These are phyloP conservation scores for Penicillium silybi DNA, from an alignment of 495 filamentous ascomycete species.

Conservation along the genomic window DNA sequence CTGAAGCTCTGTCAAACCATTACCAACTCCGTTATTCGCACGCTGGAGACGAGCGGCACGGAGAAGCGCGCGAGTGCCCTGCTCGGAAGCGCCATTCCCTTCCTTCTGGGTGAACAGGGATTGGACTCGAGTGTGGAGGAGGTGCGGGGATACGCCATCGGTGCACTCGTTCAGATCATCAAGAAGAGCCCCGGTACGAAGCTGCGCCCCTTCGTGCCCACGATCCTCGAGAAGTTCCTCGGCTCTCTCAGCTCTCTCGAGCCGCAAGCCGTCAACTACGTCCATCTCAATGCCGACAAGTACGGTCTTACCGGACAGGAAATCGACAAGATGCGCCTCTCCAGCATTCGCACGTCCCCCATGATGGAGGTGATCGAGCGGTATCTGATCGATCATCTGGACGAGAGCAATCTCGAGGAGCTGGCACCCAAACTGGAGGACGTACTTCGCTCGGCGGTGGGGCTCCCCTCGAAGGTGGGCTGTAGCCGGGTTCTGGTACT, in stretches of 20 bases:
- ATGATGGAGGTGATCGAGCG: constrained; percentile 92
- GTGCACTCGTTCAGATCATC: constrained; percentile 79
- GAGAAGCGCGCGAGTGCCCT: constrained; percentile 68
- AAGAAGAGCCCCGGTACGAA: constrained; percentile 71
- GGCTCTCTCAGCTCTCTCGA: constrained; percentile 81
- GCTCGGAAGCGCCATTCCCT: constrained; percentile 80
- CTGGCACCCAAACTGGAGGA: constrained; percentile 68
- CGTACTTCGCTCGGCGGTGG: constrained; percentile 79
- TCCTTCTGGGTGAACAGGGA: constrained; percentile 82
- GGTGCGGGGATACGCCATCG: constrained; percentile 67
- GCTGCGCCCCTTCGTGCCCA: constrained; percentile 74
- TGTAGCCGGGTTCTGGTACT: constrained; percentile 81
- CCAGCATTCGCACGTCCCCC: constrained; percentile 77
- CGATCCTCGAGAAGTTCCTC: constrained; percentile 75
- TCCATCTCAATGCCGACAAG: constrained; percentile 83
- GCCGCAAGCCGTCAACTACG: constrained; percentile 80
- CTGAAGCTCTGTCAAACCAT: constrained; percentile 75
- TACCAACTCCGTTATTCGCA: constrained; percentile 75
- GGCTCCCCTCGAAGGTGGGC: constrained; percentile 88
- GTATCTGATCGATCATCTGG: constrained; percentile 75
- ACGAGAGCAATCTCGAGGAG: constrained; percentile 67
- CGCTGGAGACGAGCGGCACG: constrained; percentile 74
- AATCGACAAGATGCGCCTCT: constrained; percentile 80
- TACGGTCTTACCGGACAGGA: constrained; percentile 77
- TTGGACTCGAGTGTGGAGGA: constrained; percentile 84